Conservation (phyloP, 306 rosid species). For the Sicyos edulis region DNA sequence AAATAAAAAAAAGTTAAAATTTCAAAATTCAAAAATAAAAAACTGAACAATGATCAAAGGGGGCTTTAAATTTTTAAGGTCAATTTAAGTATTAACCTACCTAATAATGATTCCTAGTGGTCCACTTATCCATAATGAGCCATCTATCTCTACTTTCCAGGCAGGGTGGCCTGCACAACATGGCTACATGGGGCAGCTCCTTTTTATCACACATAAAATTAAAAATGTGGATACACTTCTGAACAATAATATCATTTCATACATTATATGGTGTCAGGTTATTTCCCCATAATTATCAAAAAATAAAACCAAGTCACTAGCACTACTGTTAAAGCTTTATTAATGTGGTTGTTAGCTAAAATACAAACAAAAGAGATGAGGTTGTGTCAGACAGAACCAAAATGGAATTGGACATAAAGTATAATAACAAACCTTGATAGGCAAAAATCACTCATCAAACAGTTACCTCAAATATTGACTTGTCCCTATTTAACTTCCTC, state of each 20-base stretch:
- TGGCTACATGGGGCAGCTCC: constrained; percentile 7
- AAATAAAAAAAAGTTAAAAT: no score
- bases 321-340: background rate
- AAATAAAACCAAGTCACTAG: background rate
- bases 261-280: background rate
- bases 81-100: no score
- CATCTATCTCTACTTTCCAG: no score
- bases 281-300: background rate
- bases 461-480: background rate
- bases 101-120: background rate
- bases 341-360: background rate
- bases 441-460: background rate
- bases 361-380: constrained; percentile 11
- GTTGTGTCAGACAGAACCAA: background rate
- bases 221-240: background rate
- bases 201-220: constrained; percentile 1
- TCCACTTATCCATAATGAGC: constrained; percentile 33
- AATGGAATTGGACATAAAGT: background rate
- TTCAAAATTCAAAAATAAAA: no score
- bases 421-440: background rate
- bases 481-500: background rate
- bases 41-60: no score
- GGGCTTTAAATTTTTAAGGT: no score
- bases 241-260: background rate
- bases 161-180: constrained; percentile 25